Conservation (phyloP, 345 rosid species). For the Lepidium africanum region DNA sequence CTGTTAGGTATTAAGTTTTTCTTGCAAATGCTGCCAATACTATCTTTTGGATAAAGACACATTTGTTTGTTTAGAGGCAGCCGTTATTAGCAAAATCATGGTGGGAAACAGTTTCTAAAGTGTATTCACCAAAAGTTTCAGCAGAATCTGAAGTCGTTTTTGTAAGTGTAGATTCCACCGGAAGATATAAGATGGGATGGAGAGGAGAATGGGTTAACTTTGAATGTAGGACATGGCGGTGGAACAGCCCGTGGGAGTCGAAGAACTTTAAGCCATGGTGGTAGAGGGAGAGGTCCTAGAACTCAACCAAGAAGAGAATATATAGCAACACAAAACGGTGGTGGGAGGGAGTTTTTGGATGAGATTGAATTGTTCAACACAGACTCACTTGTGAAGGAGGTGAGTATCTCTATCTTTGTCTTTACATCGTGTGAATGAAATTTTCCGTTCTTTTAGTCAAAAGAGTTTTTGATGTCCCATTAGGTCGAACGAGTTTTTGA, state of each 20-base stretch:
- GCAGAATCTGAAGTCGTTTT: neutral
- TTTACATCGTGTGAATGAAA: neutral
- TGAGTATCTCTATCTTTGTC: constrained; percentile 3
- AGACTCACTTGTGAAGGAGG: constrained; percentile 80
- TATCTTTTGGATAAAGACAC: neutral
- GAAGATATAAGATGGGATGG: constrained; percentile 84
- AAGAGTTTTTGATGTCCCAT: neutral
- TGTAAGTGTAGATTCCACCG: constrained; percentile 49
- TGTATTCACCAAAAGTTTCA: neutral
- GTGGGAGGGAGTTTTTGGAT: constrained; percentile 40
- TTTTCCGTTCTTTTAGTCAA: neutral
- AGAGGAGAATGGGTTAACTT: constrained; percentile 48
- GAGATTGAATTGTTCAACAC: constrained; percentile 82
- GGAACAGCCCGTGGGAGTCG: constrained; percentile 39
- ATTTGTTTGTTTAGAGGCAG: neutral
- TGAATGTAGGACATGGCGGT: constrained; percentile 37
- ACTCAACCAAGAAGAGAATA: constrained; percentile 47
- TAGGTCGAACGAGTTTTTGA: constrained; percentile 82
- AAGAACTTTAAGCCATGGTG: constrained; percentile 37
- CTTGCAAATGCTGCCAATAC: neutral
- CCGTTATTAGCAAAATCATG: neutral
- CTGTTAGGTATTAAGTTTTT: neutral
- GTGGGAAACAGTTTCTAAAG: neutral
- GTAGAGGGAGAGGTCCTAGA: constrained; percentile 50
- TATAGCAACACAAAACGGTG: constrained; percentile 36